Percentiles rank a stretch among this genome's conserved stretches.
Conservation (phyloP, 2,329 filamentous ascomycete species). For the Penicillium sclerotigenum region DNA sequence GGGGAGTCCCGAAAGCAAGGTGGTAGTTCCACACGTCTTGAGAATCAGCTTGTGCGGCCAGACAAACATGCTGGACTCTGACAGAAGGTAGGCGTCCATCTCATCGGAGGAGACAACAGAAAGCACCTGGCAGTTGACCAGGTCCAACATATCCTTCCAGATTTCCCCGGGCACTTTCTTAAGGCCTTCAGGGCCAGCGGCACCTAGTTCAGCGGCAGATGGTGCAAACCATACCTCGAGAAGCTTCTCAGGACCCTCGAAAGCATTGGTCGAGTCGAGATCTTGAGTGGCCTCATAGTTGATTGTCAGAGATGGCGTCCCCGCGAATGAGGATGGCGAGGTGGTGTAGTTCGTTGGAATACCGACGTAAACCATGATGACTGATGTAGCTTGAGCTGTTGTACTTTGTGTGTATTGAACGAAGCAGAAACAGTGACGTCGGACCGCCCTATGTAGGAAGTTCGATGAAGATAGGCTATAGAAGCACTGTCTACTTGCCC, state of each 20-base stretch:
- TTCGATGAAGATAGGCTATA: slow-evolving; percentile 44
- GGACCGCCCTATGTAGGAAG: slow-evolving; percentile 24
- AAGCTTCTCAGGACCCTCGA: slow-evolving; percentile 97
- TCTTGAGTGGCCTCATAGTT: slow-evolving; percentile 92
- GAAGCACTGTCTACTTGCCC: slow-evolving; percentile 95
- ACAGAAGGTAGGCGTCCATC: slow-evolving; percentile 93
- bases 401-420: slow-evolving; percentile 11
- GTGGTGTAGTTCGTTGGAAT: slow-evolving; percentile 78
- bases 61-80: slow-evolving; percentile 99
- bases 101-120: slow-evolving; percentile 91
- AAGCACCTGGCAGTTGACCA: slow-evolving; percentile 97
- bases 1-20: slow-evolving; percentile 81
- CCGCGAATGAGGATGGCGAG: slow-evolving; percentile 72
- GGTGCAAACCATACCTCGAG: slow-evolving; percentile 97
- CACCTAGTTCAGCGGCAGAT: slow-evolving; percentile 65
- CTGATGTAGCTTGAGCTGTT: slow-evolving; percentile 22
- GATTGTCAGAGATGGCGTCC: slow-evolving; percentile 88
- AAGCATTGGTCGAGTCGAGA: slow-evolving; percentile 91
- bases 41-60: slow-evolving; percentile 99
- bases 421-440: slow-evolving; percentile 19
- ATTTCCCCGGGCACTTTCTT: slow-evolving; percentile 79
- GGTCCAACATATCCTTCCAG: slow-evolving; percentile 96
- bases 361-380: slow-evolving; percentile 73
- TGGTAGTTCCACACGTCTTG: slow-evolving; percentile 98
- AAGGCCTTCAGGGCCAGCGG: slow-evolving; percentile 70